These are phyloP conservation scores for Botrytis aclada DNA, from an alignment of 2,329 filamentous ascomycete genomes.

Conservation along the genomic window DNA sequence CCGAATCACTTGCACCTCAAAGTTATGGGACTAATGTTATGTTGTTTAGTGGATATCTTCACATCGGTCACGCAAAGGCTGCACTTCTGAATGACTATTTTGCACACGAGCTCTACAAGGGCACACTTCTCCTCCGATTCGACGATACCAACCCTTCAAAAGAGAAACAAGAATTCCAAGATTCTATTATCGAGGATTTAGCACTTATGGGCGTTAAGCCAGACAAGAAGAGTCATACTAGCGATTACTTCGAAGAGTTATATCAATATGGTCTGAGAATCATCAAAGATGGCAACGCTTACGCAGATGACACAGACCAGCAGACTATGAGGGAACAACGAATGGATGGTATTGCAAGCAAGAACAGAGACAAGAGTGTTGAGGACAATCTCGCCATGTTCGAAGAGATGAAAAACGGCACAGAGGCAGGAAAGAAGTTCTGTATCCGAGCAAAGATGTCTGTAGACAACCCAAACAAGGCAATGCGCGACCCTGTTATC, in stretches of 20 bases:
- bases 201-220: conserved; percentile 88
- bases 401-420: conserved; percentile 88
- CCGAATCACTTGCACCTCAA: background rate
- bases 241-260: conserved; percentile 91
- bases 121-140: conserved; percentile 85
- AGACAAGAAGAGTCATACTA: conserved; percentile 83
- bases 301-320: conserved; percentile 90
- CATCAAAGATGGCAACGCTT: conserved; percentile 83
- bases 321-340: conserved; percentile 84
- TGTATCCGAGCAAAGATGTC: conserved; percentile 96
- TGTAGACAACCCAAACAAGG: conserved; percentile 88
- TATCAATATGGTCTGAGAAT: conserved; percentile 82
- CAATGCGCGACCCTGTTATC: conserved; percentile 93
- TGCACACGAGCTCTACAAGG: conserved; percentile 87
- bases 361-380: conserved; percentile 70
- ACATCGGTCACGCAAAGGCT: conserved; percentile 94
- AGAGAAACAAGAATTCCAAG: conserved; percentile 95
- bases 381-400: conserved; percentile 86
- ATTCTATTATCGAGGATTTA: conserved; percentile 89
- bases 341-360: conserved; percentile 78
- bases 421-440: conserved; percentile 74
- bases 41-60: conserved; percentile 65
- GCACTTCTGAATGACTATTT: conserved; percentile 96
- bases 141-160: conserved; percentile 98
- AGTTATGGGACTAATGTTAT: conserved; percentile 23